Percentiles rank a stretch among this genome's conserved stretches.
phyloP scores from a whole-genome alignment of 176 grass and related monocot genomes.

The Ananas comosus region DNA sequence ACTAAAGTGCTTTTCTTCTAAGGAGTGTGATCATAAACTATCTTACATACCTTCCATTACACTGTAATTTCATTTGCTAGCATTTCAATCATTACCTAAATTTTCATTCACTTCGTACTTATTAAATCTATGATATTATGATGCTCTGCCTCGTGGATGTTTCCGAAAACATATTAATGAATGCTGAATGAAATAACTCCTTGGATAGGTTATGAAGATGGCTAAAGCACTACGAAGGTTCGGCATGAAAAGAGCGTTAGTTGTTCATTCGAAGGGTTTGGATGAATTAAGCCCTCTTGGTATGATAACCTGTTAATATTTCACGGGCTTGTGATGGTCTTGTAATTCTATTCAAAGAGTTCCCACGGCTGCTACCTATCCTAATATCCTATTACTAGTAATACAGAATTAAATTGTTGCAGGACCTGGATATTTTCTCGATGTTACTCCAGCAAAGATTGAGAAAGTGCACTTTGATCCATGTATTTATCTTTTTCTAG shows the following conservation, averaged over 20 bases:
- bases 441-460: conserved; percentile 77
- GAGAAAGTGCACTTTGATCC: conserved; percentile 80
- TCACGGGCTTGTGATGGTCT: conserved; percentile 2
- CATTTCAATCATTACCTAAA: too few relatives aligned
- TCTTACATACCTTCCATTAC: too few relatives aligned
- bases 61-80: too few relatives aligned
- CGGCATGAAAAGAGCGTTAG: conserved; percentile 88
- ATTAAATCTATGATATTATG: too few relatives aligned
- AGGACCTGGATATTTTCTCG: conserved; percentile 96
- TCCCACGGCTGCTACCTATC: conserved; percentile 2
- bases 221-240: conserved; percentile 78
- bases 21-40: too few relatives aligned
- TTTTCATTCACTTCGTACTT: too few relatives aligned
- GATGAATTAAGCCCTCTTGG: conserved; percentile 99
- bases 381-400: background rate
- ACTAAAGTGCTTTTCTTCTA: too few relatives aligned
- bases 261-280: conserved; percentile 93
- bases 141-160: background rate
- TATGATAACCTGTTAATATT: conserved; percentile 21
- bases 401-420: conserved; percentile 3
- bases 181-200: background rate
- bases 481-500: conserved; percentile 35
- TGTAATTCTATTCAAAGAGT: conserved; percentile 12
- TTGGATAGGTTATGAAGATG: conserved; percentile 81
- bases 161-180: background rate